phyloP scores from a whole-genome alignment of 2,329 filamentous ascomycete species.

The Aureobasidium leucospermi region DNA sequence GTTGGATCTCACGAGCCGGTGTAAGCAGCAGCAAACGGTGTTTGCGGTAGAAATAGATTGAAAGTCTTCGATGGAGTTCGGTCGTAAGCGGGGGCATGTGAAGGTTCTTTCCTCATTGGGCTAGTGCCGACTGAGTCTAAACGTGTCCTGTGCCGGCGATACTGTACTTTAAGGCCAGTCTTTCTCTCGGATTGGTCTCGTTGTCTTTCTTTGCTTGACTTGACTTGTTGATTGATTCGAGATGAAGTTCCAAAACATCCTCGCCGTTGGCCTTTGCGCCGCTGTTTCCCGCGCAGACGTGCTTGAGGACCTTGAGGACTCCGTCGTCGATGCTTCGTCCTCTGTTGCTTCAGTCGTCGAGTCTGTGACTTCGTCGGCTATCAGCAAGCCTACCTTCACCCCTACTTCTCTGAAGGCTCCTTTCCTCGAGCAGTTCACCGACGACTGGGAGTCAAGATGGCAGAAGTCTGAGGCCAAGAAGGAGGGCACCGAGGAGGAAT shows the following conservation, averaged over 20 bases:
- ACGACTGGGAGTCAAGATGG: conserved; percentile 92
- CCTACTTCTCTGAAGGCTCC: conserved; percentile 82
- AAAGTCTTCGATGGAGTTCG: neutral
- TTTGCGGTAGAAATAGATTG: conserved; percentile 1
- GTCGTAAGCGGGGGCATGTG: neutral
- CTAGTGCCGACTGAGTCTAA: neutral
- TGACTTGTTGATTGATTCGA: conserved; percentile 30
- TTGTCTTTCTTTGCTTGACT: conserved; percentile 6
- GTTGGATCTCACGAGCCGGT: neutral
- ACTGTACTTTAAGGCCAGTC: conserved; percentile 2
- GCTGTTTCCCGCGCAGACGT: conserved; percentile 66
- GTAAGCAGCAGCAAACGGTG: neutral
- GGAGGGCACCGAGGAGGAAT: conserved; percentile 78
- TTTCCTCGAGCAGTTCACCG: conserved; percentile 97
- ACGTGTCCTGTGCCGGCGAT: conserved; percentile 11
- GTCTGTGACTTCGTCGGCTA: conserved; percentile 49
- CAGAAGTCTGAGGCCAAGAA: conserved; percentile 96
- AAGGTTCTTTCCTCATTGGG: neutral
- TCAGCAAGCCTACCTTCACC: conserved; percentile 80
- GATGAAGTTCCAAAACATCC: conserved; percentile 80
- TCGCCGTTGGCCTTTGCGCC: conserved; percentile 61
- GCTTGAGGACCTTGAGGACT: conserved; percentile 58
- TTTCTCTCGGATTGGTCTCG: neutral
- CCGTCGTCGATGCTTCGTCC: conserved; percentile 32
- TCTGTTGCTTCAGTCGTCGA: conserved; percentile 39